Evolutionary conservation across 169 alveolate genomes (phyloP), one percentile per base, ranked within the genome.

Genomic region (Cyclospora cayetanensis): DNA sequence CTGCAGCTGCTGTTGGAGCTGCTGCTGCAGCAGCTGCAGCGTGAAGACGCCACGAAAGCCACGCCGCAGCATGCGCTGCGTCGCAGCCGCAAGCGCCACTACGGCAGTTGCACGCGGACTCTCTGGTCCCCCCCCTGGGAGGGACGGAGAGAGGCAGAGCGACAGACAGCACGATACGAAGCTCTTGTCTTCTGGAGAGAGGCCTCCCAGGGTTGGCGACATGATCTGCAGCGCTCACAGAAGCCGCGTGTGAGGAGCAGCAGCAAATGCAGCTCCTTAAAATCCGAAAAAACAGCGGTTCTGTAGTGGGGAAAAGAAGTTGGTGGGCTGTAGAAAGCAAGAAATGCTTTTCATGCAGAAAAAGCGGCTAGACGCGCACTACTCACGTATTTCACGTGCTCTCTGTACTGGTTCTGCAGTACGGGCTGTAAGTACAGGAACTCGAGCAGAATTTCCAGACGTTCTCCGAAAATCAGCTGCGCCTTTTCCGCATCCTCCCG

Each of bases 381-480:
- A 4, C 83, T 37, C 42, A 84, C 91, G 63, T 84, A 84, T 39
- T 60, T 65, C 41, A 20, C 63, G 46, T 55, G 66, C 34, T 84
- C 91, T 63, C 82, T 34, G 35, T 29, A 42, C 11, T 50, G 66
- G 68, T 50, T 55, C 83, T 65, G 66, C 70, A 84, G 83, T 66
- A 63, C 76, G 46, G 91, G 91, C 68, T 84, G 91, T 43, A 84
- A 82, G 65, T 84, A 84, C 18, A 84, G 68, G 34, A 63, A 65
- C 35, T 84, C 91, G 52, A 84, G 12, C 43, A 84, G 82, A 34
- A 84, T 68, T 39, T 68, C 63, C 12, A 84, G 68, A 11, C 91
- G 50, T 4, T 41, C 50, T 22, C 34, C 82, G 37, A 63, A 20
- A 37, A 84, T 52, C 0, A 66, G 50, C 52, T 60, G 46, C 72